A percentile compares a stretch with the other conserved stretches of the same genome.
Evolutionary conservation across 305 asterid genomes (phyloP).

Genomic region (Ruellia speciosa): DNA sequence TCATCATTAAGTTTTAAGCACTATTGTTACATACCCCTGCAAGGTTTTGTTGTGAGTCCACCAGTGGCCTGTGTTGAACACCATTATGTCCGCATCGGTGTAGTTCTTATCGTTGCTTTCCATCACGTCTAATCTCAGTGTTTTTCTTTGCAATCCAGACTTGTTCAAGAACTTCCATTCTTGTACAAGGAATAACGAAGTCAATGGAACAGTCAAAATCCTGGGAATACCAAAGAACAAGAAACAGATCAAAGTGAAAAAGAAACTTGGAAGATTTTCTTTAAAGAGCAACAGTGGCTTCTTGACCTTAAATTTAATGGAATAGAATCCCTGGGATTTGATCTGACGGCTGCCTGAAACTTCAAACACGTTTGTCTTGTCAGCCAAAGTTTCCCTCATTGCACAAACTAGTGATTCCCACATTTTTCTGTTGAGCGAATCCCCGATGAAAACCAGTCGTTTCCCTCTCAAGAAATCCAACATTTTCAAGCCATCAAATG

Average conservation of each 20-base stretch:
- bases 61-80: constrained; percentile 73
- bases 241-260: too few relatives aligned
- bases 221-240: constrained; percentile 17
- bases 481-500: constrained; percentile 52
- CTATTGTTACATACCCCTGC: constrained; percentile 23
- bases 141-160: constrained; percentile 34
- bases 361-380: constrained; percentile 32
- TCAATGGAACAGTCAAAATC: constrained; percentile 46
- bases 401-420: constrained; percentile 55
- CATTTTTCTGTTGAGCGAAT: constrained; percentile 58
- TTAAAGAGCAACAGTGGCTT: too few relatives aligned
- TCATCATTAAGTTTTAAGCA: neutral
- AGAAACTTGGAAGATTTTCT: too few relatives aligned
- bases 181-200: constrained; percentile 52
- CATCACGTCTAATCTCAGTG: constrained; percentile 44
- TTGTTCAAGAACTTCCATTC: constrained; percentile 34
- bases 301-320: constrained; percentile 39
- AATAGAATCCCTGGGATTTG: constrained; percentile 39
- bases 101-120: constrained; percentile 32
- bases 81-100: constrained; percentile 40
- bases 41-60: constrained; percentile 59
- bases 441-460: constrained; percentile 52
- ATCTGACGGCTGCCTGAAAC: constrained; percentile 34
- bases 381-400: constrained; percentile 30
- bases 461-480: constrained; percentile 46